phyloP scores from a whole-genome alignment of 2,329 filamentous ascomycete species.

The Calonectria honghensis region DNA sequence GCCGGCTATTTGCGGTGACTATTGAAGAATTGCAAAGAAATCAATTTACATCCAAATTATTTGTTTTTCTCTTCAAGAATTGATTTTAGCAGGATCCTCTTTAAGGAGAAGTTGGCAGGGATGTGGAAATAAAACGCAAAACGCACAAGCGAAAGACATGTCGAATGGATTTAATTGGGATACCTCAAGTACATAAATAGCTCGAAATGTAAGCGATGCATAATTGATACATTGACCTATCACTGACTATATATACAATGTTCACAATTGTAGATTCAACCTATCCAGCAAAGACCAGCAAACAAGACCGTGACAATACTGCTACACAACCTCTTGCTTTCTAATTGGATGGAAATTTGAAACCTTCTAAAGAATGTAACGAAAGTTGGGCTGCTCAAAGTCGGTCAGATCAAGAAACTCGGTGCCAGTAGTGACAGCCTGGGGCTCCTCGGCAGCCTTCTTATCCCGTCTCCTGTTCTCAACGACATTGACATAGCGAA shows the following conservation, averaged over 20 bases:
- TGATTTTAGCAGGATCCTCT: no score
- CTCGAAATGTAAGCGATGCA: neutral
- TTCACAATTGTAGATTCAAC: neutral
- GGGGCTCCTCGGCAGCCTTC: constrained; percentile 42
- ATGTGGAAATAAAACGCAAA: neutral
- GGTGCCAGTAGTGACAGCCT: constrained; percentile 35
- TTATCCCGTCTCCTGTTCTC: constrained; percentile 55
- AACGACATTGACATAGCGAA: constrained; percentile 50
- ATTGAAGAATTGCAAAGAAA: no score
- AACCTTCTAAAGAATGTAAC: constrained; percentile 47
- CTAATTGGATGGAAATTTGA: neutral
- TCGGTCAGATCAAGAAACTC: constrained; percentile 54
- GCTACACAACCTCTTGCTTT: neutral
- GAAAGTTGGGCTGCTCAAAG: constrained; percentile 50
- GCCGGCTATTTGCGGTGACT: neutral
- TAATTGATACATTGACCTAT: neutral
- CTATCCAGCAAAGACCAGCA: neutral
- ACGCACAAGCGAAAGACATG: neutral
- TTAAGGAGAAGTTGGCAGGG: no score
- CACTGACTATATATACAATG: neutral
- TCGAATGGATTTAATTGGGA: neutral
- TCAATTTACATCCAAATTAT: no score
- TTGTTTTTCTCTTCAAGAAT: no score
- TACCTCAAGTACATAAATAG: neutral
- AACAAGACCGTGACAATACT: neutral